phyloP scores from a whole-genome alignment of 345 rosid genomes.

The Kandelia obovata region DNA sequence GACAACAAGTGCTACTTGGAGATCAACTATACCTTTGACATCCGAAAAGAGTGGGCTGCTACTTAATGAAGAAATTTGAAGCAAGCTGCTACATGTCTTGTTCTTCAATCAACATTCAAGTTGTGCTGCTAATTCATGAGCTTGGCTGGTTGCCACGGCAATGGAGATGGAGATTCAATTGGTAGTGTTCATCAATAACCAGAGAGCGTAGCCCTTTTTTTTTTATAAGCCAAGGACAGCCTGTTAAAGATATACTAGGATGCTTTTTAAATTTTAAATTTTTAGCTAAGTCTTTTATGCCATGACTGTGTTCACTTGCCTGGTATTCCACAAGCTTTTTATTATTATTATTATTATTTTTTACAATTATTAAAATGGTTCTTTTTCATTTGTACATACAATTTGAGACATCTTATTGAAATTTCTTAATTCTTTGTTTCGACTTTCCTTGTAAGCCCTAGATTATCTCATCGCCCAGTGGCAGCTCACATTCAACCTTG shows the following conservation, averaged over 20 bases:
- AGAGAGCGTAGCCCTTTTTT: constrained; percentile 10
- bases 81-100: background rate
- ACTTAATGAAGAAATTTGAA: constrained; percentile 14
- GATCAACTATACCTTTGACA: constrained; percentile 69
- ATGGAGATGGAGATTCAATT: constrained; percentile 10
- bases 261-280: background rate
- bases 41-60: constrained; percentile 62
- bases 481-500: too few species aligned
- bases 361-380: too few species aligned
- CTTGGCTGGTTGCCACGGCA: background rate
- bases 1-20: constrained; percentile 72
- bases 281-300: too few species aligned
- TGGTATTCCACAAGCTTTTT: too few species aligned
- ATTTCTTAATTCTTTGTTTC: too few species aligned
- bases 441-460: too few species aligned
- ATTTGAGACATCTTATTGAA: too few species aligned
- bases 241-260: background rate
- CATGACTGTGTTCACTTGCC: too few species aligned
- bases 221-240: background rate
- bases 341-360: too few species aligned
- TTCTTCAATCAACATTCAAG: constrained; percentile 6
- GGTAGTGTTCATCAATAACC: constrained; percentile 8
- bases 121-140: constrained; percentile 2
- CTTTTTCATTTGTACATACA: too few species aligned
- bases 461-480: too few species aligned